Evolutionary conservation across 2,329 filamentous ascomycete species (phyloP).

Genomic region (Cordyceps farinosa): DNA sequence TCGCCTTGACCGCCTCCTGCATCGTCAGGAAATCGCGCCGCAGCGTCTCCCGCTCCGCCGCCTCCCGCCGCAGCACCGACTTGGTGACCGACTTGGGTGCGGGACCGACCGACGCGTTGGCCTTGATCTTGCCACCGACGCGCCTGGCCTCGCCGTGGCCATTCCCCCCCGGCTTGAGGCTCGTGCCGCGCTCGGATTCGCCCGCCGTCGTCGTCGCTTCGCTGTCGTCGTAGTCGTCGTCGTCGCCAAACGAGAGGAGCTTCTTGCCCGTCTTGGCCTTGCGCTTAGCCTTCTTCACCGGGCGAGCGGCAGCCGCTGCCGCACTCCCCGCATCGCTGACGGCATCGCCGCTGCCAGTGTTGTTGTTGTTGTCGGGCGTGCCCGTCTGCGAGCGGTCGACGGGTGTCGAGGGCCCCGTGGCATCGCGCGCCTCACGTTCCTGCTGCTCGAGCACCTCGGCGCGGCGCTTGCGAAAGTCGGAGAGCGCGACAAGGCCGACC

Average conservation of each 20-base stretch:
- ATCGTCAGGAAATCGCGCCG: slow-evolving; percentile 77
- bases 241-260: slow-evolving; percentile 62
- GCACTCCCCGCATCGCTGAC: slow-evolving; percentile 32
- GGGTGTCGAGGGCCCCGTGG: slow-evolving; percentile 43
- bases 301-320: slow-evolving; percentile 21
- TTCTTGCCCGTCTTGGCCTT: slow-evolving; percentile 43
- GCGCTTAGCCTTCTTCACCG: slow-evolving; percentile 34
- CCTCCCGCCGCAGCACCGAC: slow-evolving; percentile 74
- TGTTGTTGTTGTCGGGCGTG: slow-evolving; percentile 40
- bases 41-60: slow-evolving; percentile 71
- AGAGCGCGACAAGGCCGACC: slow-evolving; percentile 85
- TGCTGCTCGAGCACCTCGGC: slow-evolving; percentile 92
- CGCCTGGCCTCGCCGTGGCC: slow-evolving; percentile 27
- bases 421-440: slow-evolving; percentile 73
- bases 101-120: slow-evolving; percentile 58
- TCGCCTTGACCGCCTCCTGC: slow-evolving; percentile 83
- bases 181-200: slow-evolving; percentile 29
- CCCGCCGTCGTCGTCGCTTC: slow-evolving; percentile 32
- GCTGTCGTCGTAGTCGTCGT: slow-evolving; percentile 36
- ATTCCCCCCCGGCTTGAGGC: slow-evolving; percentile 3
- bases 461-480: slow-evolving; percentile 93
- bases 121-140: slow-evolving; percentile 48
- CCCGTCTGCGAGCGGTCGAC: slow-evolving; percentile 43
- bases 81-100: slow-evolving; percentile 68
- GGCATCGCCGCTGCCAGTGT: slow-evolving; percentile 19